Conservation (phyloP, 495 filamentous ascomycete genomes). For the Aspergillus leporis region DNA sequence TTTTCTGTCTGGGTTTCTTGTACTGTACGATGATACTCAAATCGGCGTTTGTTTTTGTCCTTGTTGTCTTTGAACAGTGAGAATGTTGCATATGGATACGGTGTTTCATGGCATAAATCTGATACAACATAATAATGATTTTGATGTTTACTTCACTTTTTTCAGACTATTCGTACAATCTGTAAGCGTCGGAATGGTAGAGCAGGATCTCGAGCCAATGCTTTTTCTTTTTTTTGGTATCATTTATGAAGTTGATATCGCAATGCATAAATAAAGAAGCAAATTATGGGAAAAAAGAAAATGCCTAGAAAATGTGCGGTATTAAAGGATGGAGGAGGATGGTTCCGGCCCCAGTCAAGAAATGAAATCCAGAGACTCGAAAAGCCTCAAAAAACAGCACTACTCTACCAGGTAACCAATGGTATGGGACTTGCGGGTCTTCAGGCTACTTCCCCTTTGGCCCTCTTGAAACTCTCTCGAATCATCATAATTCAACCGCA, state of each 20-base stretch:
- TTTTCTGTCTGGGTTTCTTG: slow-evolving; percentile 11
- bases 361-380: background rate
- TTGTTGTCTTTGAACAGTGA: background rate
- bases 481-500: background rate
- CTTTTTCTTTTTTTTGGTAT: background rate
- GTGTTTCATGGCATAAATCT: background rate
- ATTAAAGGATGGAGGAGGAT: slow-evolving; percentile 2
- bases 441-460: background rate
- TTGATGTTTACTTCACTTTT: background rate
- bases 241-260: background rate
- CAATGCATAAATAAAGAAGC: background rate
- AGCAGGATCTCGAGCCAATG: background rate
- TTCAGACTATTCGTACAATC: background rate
- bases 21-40: slow-evolving; percentile 9
- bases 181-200: background rate
- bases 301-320: background rate
- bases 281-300: background rate
- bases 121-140: background rate
- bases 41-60: background rate
- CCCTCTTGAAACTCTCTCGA: background rate
- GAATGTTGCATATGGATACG: background rate
- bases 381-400: background rate
- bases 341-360: slow-evolving; percentile 4
- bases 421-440: background rate
- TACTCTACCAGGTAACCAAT: background rate